phyloP scores from a whole-genome alignment of 345 rosid species.

The Psidium guajava region DNA sequence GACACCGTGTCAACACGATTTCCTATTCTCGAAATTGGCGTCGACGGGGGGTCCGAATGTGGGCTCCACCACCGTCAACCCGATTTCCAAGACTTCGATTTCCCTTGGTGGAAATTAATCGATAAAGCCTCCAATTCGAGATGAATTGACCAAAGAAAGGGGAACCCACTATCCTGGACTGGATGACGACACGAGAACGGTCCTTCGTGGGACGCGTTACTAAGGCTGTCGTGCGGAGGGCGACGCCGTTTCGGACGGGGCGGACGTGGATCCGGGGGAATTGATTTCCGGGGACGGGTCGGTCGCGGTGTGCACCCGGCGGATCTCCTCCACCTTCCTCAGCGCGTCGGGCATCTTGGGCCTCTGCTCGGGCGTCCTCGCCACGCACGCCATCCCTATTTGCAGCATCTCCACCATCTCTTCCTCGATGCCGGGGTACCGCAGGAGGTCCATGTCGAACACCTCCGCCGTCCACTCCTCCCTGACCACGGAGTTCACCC shows the following conservation, averaged over 20 bases:
- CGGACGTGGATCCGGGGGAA: conserved; percentile 34
- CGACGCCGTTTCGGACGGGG: conserved; percentile 17
- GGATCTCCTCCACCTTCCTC: conserved; percentile 58
- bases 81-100: neutral
- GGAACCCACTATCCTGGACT: neutral
- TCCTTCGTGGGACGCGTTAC: neutral
- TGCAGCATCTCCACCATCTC: conserved; percentile 98
- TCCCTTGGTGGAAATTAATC: neutral
- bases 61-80: neutral
- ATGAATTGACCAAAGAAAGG: neutral
- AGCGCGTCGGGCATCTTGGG: conserved; percentile 65
- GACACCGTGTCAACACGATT: neutral
- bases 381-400: conserved; percentile 74
- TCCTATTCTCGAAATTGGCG: neutral
- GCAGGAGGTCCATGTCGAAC: conserved; percentile 71
- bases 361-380: conserved; percentile 63
- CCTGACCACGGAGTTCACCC: conserved; percentile 94
- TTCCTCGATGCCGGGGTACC: conserved; percentile 87
- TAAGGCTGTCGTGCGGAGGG: neutral
- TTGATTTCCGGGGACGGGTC: conserved; percentile 25
- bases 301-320: conserved; percentile 17
- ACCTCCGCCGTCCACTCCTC: conserved; percentile 99
- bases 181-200: neutral
- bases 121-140: neutral
- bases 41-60: neutral